Base-by-base conservation (phyloP, 2,329 filamentous ascomycete species). In the Fusarium solani-melongenae region DNA sequence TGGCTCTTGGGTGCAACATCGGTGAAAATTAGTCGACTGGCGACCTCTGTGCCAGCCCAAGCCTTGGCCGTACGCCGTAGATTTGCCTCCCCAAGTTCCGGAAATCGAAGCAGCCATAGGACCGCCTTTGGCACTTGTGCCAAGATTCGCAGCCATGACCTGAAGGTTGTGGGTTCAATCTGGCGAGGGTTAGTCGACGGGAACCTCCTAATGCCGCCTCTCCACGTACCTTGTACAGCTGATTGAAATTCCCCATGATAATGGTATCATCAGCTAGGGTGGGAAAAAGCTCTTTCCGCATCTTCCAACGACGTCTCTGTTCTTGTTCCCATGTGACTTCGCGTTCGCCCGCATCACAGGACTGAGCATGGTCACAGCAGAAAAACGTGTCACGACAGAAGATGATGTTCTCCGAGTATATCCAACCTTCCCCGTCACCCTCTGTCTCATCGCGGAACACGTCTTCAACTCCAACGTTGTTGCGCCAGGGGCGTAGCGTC, bases 181-280 rank as follows among this genome's bases (percentile, higher is more conserved):
- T 98, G 64, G 14, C 14, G 39, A 46, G 11, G 29, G 39, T 76
- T 44, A 77, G 64, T 17, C n/a, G 15, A n/a, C 33, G 8, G 49
- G 27, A 27, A 41, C 31, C 15, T n/a, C 24, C 12, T 7, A 33
- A 20, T 10, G 61, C 41, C 11, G n/a, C 27, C 4, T 17, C 15
- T 41, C n/a, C 17, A 78, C 86, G 73, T 86, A 96, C 95, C 91
- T 99, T 99, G 85, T 99, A 99, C 34, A 99, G 87, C 82, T 99
- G 96, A 80, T 99, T 99, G 84, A 99, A 99, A 82, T 99, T 99
- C 8, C 94, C 96, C 67, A 99, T 88, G 77, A 99, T 98, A 77
- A 99, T 91, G 22, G 91, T 89, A 80, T 98, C 92, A 77, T 98
- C 93, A 4, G 91, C 86, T 14, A 99, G 86, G 20, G 89, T 87